Evolutionary conservation across 176 grass and related monocot genomes (phyloP).

Genomic region (Carex littledalei): DNA sequence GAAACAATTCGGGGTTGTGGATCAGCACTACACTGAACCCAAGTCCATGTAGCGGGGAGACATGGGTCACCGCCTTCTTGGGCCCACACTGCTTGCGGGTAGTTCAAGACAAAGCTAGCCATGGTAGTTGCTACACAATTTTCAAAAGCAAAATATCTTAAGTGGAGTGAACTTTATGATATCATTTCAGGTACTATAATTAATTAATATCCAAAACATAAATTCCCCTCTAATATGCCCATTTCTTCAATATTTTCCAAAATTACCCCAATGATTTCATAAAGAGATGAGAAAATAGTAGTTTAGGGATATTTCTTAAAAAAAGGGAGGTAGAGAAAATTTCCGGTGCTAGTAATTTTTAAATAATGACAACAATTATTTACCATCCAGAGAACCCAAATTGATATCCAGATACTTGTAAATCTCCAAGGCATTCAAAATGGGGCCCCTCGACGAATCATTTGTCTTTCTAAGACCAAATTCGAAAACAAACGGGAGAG

Average conservation of each 20-base stretch:
- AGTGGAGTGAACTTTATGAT: not conserved
- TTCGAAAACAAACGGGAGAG: conserved; percentile 88
- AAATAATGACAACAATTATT: conserved; percentile 11
- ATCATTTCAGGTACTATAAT: not conserved
- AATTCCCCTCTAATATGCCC: not conserved
- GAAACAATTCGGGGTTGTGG: conserved; percentile 56
- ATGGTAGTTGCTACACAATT: conserved; percentile 54
- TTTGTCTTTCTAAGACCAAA: conserved; percentile 79
- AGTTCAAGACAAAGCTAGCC: conserved; percentile 59
- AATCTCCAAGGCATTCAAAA: conserved; percentile 93
- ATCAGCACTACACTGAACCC: conserved; percentile 91
- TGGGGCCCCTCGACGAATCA: conserved; percentile 87
- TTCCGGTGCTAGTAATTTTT: not conserved
- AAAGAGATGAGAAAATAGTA: not conserved
- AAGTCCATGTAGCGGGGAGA: conserved; percentile 79
- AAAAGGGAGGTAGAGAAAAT: not conserved
- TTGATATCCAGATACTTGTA: conserved; percentile 78
- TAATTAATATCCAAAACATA: not conserved
- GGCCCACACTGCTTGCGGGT: conserved; percentile 55
- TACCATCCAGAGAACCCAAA: conserved; percentile 91
- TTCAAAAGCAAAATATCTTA: not conserved
- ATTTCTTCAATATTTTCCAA: not conserved
- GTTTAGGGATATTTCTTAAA: not conserved
- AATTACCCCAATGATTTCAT: not conserved
- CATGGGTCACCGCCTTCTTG: conserved; percentile 91